phyloP scores from a whole-genome alignment of 2,329 filamentous ascomycete species.

The Ophiocordyceps camponoti-leonardi region DNA sequence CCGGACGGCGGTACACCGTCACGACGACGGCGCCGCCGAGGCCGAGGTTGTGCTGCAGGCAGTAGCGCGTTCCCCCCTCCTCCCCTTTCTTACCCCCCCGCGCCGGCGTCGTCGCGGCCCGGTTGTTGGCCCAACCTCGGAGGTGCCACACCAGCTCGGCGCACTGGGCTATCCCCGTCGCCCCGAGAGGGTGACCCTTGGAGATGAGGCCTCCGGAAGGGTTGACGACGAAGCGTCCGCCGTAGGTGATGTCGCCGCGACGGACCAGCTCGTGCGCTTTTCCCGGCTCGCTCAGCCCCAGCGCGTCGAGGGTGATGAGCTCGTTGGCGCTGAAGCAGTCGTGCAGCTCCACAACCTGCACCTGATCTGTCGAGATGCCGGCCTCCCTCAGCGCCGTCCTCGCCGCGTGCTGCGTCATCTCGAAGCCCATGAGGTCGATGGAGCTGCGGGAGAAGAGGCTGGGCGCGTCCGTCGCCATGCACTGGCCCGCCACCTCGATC shows the following conservation, averaged over 20 bases:
- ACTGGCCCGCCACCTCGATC: conserved; percentile 78
- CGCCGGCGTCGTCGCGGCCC: conserved; percentile 44
- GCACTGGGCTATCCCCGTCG: conserved; percentile 88
- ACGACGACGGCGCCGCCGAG: conserved; percentile 82
- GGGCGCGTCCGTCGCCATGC: conserved; percentile 69
- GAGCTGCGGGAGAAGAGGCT: conserved; percentile 60
- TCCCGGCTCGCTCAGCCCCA: conserved; percentile 61
- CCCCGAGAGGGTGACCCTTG: conserved; percentile 88
- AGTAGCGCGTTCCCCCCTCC: conserved; percentile 53
- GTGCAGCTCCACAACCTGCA: conserved; percentile 80
- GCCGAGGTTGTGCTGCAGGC: conserved; percentile 84
- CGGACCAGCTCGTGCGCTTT: conserved; percentile 88
- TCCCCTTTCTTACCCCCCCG: no score
- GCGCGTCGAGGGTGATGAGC: conserved; percentile 75
- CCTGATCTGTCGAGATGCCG: conserved; percentile 46
- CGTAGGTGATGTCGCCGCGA: conserved; percentile 79
- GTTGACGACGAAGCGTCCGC: conserved; percentile 70
- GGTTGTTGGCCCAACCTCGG: conserved; percentile 89
- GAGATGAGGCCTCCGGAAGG: conserved; percentile 89
- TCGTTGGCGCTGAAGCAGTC: conserved; percentile 96
- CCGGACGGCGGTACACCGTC: conserved; percentile 72
- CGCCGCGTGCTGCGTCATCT: conserved; percentile 63
- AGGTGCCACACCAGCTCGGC: conserved; percentile 92
- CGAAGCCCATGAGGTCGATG: conserved; percentile 80
- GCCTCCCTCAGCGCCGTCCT: conserved; percentile 58